Conservation (phyloP, 805 yeast species). For the Saturnispora halmiae region DNA sequence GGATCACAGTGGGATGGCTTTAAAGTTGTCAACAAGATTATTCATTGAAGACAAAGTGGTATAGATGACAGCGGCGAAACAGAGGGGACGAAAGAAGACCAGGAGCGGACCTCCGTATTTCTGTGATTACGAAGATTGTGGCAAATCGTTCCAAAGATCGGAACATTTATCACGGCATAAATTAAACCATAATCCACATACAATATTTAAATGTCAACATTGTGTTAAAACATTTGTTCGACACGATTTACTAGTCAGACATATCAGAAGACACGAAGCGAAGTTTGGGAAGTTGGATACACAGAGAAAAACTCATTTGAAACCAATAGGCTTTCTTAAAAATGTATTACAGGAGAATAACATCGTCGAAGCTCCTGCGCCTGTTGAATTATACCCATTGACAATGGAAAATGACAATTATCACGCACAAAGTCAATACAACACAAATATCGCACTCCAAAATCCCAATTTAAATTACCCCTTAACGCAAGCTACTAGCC, state of each 20-base stretch:
- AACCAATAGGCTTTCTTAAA: not conserved
- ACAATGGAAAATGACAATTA: no score
- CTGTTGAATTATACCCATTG: not conserved
- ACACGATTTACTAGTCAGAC: constrained; percentile 43
- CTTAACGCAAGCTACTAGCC: no score
- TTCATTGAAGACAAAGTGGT: no score
- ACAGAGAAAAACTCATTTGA: constrained; percentile 1
- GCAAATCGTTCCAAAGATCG: constrained; percentile 47
- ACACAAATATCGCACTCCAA: no score
- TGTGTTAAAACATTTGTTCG: constrained; percentile 59
- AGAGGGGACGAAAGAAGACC: constrained; percentile 15
- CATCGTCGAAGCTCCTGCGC: not conserved
- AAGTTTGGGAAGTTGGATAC: not conserved
- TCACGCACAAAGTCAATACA: no score
- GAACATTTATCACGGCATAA: constrained; percentile 60
- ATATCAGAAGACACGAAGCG: constrained; percentile 35
- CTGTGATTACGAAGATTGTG: constrained; percentile 43
- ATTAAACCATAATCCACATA: constrained; percentile 49
- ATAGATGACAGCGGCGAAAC: constrained; percentile 5
- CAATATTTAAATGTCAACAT: constrained; percentile 43
- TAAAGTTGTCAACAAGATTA: no score
- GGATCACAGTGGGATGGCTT: constrained; percentile 1
- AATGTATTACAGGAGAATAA: not conserved
- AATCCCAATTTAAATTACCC: no score
- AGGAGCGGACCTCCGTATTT: constrained; percentile 24